Base-by-base conservation (phyloP, 1,284 basidiomycete genomes). In the Neolentinus lepideus region DNA sequence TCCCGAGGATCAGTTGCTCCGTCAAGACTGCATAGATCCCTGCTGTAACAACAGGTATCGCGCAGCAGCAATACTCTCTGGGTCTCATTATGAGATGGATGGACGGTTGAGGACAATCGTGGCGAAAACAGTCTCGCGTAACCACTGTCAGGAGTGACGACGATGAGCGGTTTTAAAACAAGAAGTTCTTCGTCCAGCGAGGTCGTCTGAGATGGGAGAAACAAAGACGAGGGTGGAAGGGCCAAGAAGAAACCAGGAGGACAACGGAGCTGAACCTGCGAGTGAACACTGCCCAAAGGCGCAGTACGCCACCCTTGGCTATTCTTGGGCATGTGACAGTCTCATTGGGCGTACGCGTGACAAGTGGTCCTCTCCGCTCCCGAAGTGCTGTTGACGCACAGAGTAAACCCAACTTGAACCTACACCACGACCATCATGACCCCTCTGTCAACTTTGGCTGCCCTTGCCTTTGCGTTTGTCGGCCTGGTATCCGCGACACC, bases 11-110 rank as follows among this genome's bases (percentile, higher is more conserved):
- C 51, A 90, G 76, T 70, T 95, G 92, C 66, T 94, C 90, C 0
- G 75, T 67, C 52, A 96, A 69, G 38, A 88, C 80, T n/a, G 81
- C 69, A 64, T 95, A 95, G 55, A 95, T 90, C 33, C 94, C 94
- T 58, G 84, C 79, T 71, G 96, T 95, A 59, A 92, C 77, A 53
- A 92, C 72, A 3, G 92, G 92, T 60, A 95, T 87, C 52, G 92
- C 92, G 66, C 86, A 88, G 65, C 87, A 90, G 61, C 88, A 90
- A 63, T 90, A 89, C 35, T 90, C 83, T 75, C 85, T 76, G 48
- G 81, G 71, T 68, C 85, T 88, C 82, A 75, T 75, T 58, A 53
- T 62, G 54, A 26, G 59, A 54, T 58, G 55, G 57, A 27, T 29
- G 38, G 52, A 12, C 29, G 27, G 22, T 11, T 57, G 31, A 21